Evolutionary conservation across 495 filamentous ascomycete species (phyloP).

Genomic region (Hapsidospora chrysogenum): DNA sequence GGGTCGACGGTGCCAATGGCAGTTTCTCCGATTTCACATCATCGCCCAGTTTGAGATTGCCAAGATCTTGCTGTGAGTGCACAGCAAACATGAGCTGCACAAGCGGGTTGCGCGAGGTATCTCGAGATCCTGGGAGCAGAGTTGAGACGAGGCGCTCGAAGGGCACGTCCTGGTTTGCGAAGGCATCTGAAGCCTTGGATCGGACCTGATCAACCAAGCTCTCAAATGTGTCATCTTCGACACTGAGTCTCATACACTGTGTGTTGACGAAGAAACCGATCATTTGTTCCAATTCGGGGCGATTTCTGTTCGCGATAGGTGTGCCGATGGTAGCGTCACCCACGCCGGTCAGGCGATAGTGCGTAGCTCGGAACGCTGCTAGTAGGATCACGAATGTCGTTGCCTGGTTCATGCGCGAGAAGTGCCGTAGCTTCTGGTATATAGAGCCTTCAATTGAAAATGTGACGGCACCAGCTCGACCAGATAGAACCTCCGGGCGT

Average conservation of each 20-base stretch:
- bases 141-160: slow-evolving; percentile 6
- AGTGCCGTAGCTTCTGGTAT: slow-evolving; percentile 3
- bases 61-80: slow-evolving; percentile 6
- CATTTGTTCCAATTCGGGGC: slow-evolving; percentile 4
- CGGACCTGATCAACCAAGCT: slow-evolving; percentile 5
- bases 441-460: slow-evolving; percentile 4
- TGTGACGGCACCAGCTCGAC: slow-evolving; percentile 3
- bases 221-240: slow-evolving; percentile 6
- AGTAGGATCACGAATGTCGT: slow-evolving; percentile 4
- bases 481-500: slow-evolving; percentile 4
- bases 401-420: slow-evolving; percentile 1
- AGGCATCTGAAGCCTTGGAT: slow-evolving; percentile 1
- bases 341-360: slow-evolving; percentile 5
- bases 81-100: slow-evolving; percentile 6
- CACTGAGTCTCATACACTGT: slow-evolving; percentile 5
- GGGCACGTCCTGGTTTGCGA: slow-evolving; percentile 6
- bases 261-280: slow-evolving; percentile 7
- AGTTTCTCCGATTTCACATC: slow-evolving; percentile 4
- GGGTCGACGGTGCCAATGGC: slow-evolving; percentile 1
- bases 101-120: slow-evolving; percentile 6
- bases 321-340: slow-evolving; percentile 6
- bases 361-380: slow-evolving; percentile 5
- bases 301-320: slow-evolving; percentile 5
- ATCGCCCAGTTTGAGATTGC: slow-evolving; percentile 5
- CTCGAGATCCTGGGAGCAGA: slow-evolving; percentile 4